These are phyloP conservation scores for Ogataea sp. DNA, from an alignment of 805 yeast species.

Conservation along the genomic window DNA sequence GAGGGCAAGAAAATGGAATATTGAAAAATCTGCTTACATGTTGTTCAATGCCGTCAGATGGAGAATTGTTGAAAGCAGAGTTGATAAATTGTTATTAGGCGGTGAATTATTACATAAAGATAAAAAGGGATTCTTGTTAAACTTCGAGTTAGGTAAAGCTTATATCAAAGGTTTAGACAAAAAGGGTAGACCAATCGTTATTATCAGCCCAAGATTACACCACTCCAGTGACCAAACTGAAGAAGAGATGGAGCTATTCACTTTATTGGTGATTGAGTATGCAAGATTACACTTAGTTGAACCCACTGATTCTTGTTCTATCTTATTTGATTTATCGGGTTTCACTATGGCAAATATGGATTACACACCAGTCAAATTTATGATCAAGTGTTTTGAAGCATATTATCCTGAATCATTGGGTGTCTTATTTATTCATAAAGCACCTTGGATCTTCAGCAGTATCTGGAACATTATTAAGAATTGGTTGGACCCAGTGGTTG, in stretches of 20 bases:
- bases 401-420: slow-evolving; percentile 95
- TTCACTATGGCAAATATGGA: slow-evolving; percentile 92
- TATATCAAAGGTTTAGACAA: slow-evolving; percentile 68
- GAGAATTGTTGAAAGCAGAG: slow-evolving; percentile 56
- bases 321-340: slow-evolving; percentile 79
- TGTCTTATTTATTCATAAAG: slow-evolving; percentile 75
- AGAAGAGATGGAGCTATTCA: slow-evolving; percentile 67
- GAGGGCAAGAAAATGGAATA: slow-evolving; percentile 83
- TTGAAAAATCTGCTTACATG: slow-evolving; percentile 63
- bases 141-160: slow-evolving; percentile 62
- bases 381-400: slow-evolving; percentile 86
- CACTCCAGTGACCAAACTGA: slow-evolving; percentile 57
- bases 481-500: slow-evolving; percentile 97
- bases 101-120: slow-evolving; percentile 61
- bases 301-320: slow-evolving; percentile 72
- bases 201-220: slow-evolving; percentile 75
- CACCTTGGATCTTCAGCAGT: slow-evolving; percentile 95
- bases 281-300: slow-evolving; percentile 69
- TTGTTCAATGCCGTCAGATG: slow-evolving; percentile 65
- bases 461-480: slow-evolving; percentile 89
- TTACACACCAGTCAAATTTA: slow-evolving; percentile 81
- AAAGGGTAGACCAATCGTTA: slow-evolving; percentile 69
- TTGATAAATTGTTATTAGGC: slow-evolving; percentile 52
- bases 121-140: slow-evolving; percentile 39
- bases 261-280: slow-evolving; percentile 71